A percentile compares a stretch with the other conserved stretches of the same genome.
Evolutionary conservation across 1,284 basidiomycete species (phyloP).

Genomic region (Sporisorium graminicola): DNA sequence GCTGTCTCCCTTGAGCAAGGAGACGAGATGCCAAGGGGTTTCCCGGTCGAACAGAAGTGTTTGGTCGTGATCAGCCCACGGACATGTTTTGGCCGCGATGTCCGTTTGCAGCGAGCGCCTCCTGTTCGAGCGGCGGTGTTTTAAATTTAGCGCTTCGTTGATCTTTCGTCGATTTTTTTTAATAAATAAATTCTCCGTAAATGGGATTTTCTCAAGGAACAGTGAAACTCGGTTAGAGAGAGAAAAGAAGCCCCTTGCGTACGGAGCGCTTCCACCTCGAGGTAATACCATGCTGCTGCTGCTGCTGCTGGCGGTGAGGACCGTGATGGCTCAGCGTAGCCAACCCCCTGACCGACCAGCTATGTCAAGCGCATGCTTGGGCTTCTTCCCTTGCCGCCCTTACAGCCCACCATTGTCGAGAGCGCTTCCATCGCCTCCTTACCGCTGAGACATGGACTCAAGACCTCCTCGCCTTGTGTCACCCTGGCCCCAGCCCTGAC

Average conservation of each 20-base stretch:
- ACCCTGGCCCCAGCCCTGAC: background rate
- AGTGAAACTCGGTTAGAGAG: background rate
- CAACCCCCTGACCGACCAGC: slow-evolving; percentile 7
- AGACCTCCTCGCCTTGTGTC: slow-evolving; percentile 1
- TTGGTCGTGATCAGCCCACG: background rate
- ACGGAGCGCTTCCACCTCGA: slow-evolving; percentile 3
- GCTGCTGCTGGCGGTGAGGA: background rate
- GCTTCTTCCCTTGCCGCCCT: background rate
- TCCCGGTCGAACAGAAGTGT: no score
- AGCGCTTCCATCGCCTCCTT: slow-evolving; percentile 5
- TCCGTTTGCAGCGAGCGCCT: no score
- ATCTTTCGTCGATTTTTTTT: no score
- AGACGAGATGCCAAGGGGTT: no score
- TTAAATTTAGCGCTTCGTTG: no score
- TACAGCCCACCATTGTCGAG: background rate
- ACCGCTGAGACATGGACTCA: slow-evolving; percentile 7
- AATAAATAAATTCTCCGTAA: no score
- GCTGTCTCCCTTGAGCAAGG: no score
- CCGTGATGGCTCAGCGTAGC: background rate
- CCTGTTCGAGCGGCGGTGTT: background rate
- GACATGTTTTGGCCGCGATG: no score
- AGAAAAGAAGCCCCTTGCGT: background rate
- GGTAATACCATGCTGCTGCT: no score
- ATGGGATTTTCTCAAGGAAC: background rate
- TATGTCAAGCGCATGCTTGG: slow-evolving; percentile 7